phyloP scores from a whole-genome alignment of 768 basidiomycete genomes.

The Lactifluus volemus region DNA sequence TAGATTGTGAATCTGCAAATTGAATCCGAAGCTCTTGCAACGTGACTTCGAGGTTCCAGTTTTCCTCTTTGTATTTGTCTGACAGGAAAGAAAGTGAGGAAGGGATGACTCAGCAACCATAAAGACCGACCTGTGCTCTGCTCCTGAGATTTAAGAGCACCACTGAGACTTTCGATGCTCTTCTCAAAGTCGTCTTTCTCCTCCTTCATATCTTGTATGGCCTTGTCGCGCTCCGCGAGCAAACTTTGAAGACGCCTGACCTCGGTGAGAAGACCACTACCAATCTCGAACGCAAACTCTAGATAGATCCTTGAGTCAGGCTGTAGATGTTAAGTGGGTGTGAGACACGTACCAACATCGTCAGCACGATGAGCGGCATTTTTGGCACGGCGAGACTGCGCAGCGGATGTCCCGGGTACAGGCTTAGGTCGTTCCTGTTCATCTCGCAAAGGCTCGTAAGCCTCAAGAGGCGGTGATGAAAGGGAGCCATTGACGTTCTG shows the following conservation, averaged over 20 bases:
- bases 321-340: background rate
- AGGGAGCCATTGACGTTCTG: conserved; percentile 27
- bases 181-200: conserved; percentile 86
- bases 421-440: conserved; percentile 55
- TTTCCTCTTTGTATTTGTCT: conserved; percentile 98
- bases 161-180: conserved; percentile 62
- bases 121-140: conserved; percentile 59
- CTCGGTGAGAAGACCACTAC: conserved; percentile 84
- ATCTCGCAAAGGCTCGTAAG: conserved; percentile 46
- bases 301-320: conserved; percentile 8
- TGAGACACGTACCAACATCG: conserved; percentile 62
- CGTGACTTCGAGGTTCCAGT: conserved; percentile 96
- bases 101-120: background rate
- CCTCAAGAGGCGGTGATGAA: conserved; percentile 3
- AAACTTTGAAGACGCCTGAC: conserved; percentile 86
- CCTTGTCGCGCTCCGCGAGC: conserved; percentile 87
- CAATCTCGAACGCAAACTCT: conserved; percentile 99
- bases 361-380: conserved; percentile 86
- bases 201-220: conserved; percentile 83
- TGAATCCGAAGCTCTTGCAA: conserved; percentile 79
- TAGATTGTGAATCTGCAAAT: conserved; percentile 54
- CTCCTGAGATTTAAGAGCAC: conserved; percentile 73
- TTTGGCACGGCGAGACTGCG: conserved; percentile 82
- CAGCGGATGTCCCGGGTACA: conserved; percentile 59
- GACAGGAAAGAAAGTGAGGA: background rate